phyloP scores from a whole-genome alignment of 2,329 filamentous ascomycete genomes.

The Phaeoacremonium minimum region DNA sequence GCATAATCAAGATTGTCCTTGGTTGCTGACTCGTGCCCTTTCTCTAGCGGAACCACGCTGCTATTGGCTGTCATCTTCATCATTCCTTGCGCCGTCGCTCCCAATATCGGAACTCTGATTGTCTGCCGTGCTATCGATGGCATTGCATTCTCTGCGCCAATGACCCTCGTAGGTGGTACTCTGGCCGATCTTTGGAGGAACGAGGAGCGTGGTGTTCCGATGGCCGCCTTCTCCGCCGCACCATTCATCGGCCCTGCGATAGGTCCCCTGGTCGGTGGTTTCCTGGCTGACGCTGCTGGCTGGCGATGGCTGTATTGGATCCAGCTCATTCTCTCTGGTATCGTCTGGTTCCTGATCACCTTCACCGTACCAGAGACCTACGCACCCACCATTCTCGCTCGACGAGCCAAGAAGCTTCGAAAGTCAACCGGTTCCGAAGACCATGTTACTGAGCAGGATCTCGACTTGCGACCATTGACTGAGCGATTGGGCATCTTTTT shows the following conservation, averaged over 20 bases:
- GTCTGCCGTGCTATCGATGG: slow-evolving; percentile 76
- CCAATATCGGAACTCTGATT: slow-evolving; percentile 73
- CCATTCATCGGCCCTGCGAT: slow-evolving; percentile 80
- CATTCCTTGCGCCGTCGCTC: slow-evolving; percentile 72
- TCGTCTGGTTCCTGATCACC: slow-evolving; percentile 71
- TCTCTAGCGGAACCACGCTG: slow-evolving; percentile 59
- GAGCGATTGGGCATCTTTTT: slow-evolving; percentile 73
- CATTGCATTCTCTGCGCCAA: slow-evolving; percentile 79
- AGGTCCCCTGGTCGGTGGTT: slow-evolving; percentile 74
- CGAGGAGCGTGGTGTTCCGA: slow-evolving; percentile 79
- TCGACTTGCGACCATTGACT: slow-evolving; percentile 65
- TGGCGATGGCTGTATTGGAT: slow-evolving; percentile 90
- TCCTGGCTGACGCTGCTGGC: slow-evolving; percentile 61
- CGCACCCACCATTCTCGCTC: slow-evolving; percentile 70
- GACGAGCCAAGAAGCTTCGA: slow-evolving; percentile 67
- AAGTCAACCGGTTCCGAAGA: slow-evolving; percentile 61
- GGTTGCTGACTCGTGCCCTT: slow-evolving; percentile 7
- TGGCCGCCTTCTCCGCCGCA: slow-evolving; percentile 80
- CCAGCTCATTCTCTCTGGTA: slow-evolving; percentile 69
- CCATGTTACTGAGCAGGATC: slow-evolving; percentile 76
- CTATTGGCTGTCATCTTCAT: slow-evolving; percentile 71
- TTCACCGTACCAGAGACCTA: slow-evolving; percentile 93
- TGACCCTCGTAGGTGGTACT: slow-evolving; percentile 81
- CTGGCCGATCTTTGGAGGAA: slow-evolving; percentile 80
- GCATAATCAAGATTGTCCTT: slow-evolving; percentile 21